These are phyloP conservation scores for Puccinia polysora DNA, from an alignment of 1,284 basidiomycete genomes.

Conservation along the genomic window DNA sequence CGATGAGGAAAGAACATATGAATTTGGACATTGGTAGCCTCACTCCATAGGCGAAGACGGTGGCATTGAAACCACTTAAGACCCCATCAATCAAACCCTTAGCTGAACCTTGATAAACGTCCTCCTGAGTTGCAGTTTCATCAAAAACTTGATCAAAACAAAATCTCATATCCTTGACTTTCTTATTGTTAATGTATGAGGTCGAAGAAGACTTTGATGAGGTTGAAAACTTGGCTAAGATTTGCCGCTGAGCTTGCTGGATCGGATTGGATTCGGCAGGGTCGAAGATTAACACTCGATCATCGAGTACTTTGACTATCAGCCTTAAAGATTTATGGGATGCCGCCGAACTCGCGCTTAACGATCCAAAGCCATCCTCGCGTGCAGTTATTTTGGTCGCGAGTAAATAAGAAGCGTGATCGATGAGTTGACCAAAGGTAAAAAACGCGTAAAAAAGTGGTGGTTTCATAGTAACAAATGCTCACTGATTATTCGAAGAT, in stretches of 20 bases:
- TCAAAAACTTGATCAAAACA: conserved; percentile 90
- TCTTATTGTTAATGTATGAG: conserved; percentile 45
- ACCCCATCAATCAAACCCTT: conserved; percentile 75
- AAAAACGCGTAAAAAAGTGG: conserved; percentile 54
- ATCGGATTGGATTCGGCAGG: conserved; percentile 75
- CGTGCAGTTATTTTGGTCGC: too few relatives aligned
- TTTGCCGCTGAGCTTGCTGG: conserved; percentile 37
- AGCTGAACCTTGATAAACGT: conserved; percentile 78
- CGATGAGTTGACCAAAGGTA: not conserved
- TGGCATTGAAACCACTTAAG: conserved; percentile 90
- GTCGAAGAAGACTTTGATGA: not conserved
- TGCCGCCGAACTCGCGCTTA: conserved; percentile 8
- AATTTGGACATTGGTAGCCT: too few relatives aligned
- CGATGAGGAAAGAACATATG: conserved; percentile 46
- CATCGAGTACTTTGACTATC: conserved; percentile 55
- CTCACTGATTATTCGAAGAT: conserved; percentile 52
- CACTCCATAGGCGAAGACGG: conserved; percentile 94
- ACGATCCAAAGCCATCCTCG: too few relatives aligned
- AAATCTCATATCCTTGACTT: conserved; percentile 60
- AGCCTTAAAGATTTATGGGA: conserved; percentile 26
- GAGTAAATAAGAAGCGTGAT: not conserved
- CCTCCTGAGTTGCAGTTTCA: conserved; percentile 70
- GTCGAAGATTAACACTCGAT: conserved; percentile 75
- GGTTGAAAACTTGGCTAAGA: conserved; percentile 30
- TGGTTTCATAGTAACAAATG: conserved; percentile 57